Evolutionary conservation across 345 rosid species (phyloP).

Genomic region (Eucalyptus curtisii): DNA sequence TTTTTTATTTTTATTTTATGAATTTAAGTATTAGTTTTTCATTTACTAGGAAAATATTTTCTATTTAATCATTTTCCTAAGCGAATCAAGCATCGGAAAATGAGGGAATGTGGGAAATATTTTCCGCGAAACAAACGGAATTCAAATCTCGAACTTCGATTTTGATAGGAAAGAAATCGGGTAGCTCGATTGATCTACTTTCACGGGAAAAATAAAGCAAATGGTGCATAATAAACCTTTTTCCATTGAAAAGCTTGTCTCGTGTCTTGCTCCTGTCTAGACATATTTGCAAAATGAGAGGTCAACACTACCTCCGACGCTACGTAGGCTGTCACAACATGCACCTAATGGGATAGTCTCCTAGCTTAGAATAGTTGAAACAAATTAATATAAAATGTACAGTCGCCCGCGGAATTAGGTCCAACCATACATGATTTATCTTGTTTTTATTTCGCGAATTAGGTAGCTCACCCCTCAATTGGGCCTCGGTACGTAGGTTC

Average conservation of each 20-base stretch:
- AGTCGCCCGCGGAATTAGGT: background rate
- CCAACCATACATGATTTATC: background rate
- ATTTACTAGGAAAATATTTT: too few species aligned
- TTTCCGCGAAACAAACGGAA: fast-evolving
- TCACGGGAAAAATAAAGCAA: background rate
- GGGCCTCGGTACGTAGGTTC: background rate
- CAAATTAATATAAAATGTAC: background rate
- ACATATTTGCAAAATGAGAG: background rate
- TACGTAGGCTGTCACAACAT: background rate
- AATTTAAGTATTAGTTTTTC: too few species aligned
- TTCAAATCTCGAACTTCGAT: background rate
- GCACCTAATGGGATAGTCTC: background rate
- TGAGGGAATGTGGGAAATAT: background rate
- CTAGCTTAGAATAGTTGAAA: background rate
- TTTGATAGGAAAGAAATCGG: background rate
- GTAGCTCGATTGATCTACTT: background rate
- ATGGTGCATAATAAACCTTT: background rate
- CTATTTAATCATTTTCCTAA: too few species aligned
- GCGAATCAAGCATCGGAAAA: fast-evolving
- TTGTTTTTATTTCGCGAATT: background rate
- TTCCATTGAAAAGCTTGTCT: background rate
- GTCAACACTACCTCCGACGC: background rate
- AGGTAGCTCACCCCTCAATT: background rate
- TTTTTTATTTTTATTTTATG: too few species aligned
- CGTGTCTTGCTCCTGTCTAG: background rate